Conservation (phyloP, 805 yeast genomes). For the Candida endomychidarum region DNA sequence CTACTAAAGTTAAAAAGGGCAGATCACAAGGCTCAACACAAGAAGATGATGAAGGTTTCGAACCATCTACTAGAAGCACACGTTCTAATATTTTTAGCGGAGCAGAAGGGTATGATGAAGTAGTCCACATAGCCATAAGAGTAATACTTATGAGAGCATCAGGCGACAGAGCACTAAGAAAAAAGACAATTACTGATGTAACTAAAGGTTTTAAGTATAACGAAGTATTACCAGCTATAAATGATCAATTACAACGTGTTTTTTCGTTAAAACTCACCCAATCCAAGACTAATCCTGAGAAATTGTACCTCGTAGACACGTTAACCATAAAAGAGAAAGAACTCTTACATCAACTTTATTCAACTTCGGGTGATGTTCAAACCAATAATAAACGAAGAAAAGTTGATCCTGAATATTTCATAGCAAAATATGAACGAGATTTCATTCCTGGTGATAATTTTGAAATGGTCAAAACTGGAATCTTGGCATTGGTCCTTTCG, state of each 20-base stretch:
- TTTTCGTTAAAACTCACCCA: slow-evolving; percentile 30
- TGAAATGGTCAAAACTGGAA: slow-evolving; percentile 32
- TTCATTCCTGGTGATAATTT: slow-evolving; percentile 21
- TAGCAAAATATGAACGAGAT: slow-evolving; percentile 22
- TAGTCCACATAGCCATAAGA: slow-evolving; percentile 16
- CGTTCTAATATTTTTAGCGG: neutral
- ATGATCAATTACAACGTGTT: slow-evolving; percentile 19
- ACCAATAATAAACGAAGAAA: slow-evolving; percentile 11
- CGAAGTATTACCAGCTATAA: slow-evolving; percentile 17
- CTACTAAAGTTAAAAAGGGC: neutral
- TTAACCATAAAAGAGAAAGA: slow-evolving; percentile 21
- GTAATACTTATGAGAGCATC: slow-evolving; percentile 18
- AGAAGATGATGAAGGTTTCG: neutral
- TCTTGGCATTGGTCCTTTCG: slow-evolving; percentile 28
- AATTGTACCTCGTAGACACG: slow-evolving; percentile 20
- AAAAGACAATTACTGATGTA: slow-evolving; percentile 6
- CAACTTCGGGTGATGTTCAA: slow-evolving; percentile 7
- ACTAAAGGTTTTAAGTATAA: slow-evolving; percentile 13
- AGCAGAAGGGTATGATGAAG: neutral
- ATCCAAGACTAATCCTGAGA: slow-evolving; percentile 4
- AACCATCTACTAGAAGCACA: too few relatives aligned
- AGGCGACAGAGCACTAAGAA: slow-evolving; percentile 3
- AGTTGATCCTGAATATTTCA: slow-evolving; percentile 21
- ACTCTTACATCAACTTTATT: slow-evolving; percentile 29
- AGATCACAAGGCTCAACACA: neutral